phyloP scores from a whole-genome alignment of 768 basidiomycete species.

The Suillus alpinus region DNA sequence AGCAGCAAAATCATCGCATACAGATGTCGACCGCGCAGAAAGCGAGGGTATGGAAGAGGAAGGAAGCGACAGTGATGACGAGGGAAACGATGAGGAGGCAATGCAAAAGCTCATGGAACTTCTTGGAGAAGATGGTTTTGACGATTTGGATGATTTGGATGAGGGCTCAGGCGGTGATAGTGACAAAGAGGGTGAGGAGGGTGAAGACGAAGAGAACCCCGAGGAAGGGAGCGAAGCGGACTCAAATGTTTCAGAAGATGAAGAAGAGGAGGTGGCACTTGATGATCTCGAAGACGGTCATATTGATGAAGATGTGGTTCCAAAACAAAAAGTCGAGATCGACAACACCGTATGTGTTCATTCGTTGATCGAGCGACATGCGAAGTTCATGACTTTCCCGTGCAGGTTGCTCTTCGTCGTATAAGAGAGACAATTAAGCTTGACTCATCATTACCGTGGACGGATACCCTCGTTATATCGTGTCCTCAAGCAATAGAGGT shows the following conservation, averaged over 20 bases:
- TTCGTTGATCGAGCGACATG: not conserved
- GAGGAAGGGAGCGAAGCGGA: conserved; percentile 13
- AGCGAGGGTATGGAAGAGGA: conserved; percentile 34
- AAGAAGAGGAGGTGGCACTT: conserved; percentile 50
- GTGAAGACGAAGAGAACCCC: conserved; percentile 20
- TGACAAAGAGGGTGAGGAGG: conserved; percentile 29
- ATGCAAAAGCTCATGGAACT: conserved; percentile 54
- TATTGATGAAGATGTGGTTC: conserved; percentile 78
- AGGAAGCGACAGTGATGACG: conserved; percentile 40
- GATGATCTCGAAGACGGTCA: conserved; percentile 63
- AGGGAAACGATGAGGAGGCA: conserved; percentile 53
- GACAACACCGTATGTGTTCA: conserved; percentile 66
- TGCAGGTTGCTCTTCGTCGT: conserved; percentile 72
- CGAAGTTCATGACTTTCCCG: not conserved
- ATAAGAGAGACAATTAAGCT: conserved; percentile 77
- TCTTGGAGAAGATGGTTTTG: conserved; percentile 62
- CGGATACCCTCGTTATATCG: conserved; percentile 71
- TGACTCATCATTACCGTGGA: conserved; percentile 76
- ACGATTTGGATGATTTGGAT: conserved; percentile 52
- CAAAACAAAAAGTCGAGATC: conserved; percentile 71
- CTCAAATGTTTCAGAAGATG: conserved; percentile 28
- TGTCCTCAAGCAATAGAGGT: conserved; percentile 74
- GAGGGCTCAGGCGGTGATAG: conserved; percentile 15
- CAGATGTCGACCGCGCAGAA: conserved; percentile 23
- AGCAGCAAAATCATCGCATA: conserved; percentile 15